Conservation (phyloP, 257 asterid genomes). For the Pogostemon cablin region DNA sequence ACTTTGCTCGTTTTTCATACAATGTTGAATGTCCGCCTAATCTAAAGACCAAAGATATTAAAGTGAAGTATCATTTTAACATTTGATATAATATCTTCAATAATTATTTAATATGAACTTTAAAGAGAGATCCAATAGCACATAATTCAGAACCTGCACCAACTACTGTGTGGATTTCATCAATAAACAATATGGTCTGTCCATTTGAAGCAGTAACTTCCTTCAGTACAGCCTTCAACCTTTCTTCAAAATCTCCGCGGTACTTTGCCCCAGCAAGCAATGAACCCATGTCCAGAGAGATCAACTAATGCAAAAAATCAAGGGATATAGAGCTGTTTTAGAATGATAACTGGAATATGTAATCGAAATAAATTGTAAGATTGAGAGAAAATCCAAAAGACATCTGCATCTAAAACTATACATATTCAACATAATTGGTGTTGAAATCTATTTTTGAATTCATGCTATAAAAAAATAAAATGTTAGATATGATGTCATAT, state of each 20-base stretch:
- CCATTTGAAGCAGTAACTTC: constrained; percentile 88
- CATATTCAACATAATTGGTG: not conserved
- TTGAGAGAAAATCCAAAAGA: not conserved
- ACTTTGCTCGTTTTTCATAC: not conserved
- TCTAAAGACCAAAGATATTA: not conserved
- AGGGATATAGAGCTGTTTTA: constrained; percentile 21
- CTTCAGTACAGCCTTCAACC: constrained; percentile 88
- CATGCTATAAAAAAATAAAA: not conserved
- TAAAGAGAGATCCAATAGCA: constrained; percentile 11
- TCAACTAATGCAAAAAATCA: constrained; percentile 53
- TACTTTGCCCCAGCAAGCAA: constrained; percentile 93
- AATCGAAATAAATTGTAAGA: constrained; percentile 16
- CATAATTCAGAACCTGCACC: constrained; percentile 73
- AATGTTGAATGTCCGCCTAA: not conserved
- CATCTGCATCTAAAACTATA: not conserved
- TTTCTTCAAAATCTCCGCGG: constrained; percentile 95
- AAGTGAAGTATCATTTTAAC: not conserved
- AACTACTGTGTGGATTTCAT: constrained; percentile 94
- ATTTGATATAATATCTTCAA: not conserved
- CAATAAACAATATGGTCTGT: constrained; percentile 83
- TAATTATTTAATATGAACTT: constrained; percentile 11
- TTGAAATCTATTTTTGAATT: not conserved
- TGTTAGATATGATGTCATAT: not conserved
- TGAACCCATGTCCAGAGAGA: constrained; percentile 91
- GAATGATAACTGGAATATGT: constrained; percentile 2